A percentile compares a stretch with the other conserved stretches of the same genome.
Evolutionary conservation across 2,329 filamentous ascomycete genomes (phyloP).

Genomic region (Claviceps sp.): DNA sequence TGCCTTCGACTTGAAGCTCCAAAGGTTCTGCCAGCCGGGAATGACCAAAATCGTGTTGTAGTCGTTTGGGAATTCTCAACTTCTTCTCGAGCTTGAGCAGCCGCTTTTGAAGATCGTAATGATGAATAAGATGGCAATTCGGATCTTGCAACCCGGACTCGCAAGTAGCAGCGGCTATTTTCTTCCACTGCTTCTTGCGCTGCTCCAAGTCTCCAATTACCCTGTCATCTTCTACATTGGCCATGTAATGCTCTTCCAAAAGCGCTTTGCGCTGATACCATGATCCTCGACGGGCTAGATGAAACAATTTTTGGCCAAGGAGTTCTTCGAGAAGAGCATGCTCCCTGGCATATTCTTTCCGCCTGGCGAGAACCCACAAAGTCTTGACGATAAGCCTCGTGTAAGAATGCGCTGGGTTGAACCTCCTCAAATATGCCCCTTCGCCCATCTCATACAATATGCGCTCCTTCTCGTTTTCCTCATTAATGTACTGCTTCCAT

Average conservation of each 20-base stretch:
- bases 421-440: constrained; percentile 75
- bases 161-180: constrained; percentile 64
- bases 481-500: constrained; percentile 60
- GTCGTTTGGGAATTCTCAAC: constrained; percentile 66
- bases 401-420: constrained; percentile 86
- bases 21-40: constrained; percentile 63
- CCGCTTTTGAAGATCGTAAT: constrained; percentile 89
- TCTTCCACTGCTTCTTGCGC: constrained; percentile 74
- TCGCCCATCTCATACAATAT: constrained; percentile 69
- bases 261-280: constrained; percentile 97
- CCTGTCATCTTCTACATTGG: constrained; percentile 36
- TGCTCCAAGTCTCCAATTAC: constrained; percentile 24
- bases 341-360: constrained; percentile 70
- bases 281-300: constrained; percentile 66
- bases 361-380: constrained; percentile 61
- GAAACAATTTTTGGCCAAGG: constrained; percentile 69
- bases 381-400: constrained; percentile 88
- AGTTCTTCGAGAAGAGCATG: constrained; percentile 62
- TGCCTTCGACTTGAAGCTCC: constrained; percentile 63
- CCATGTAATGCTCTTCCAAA: constrained; percentile 92
- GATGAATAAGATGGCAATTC: constrained; percentile 81
- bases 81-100: constrained; percentile 81
- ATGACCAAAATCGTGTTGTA: constrained; percentile 88
- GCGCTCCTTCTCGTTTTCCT: constrained; percentile 69
- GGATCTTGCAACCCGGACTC: constrained; percentile 77